Percentiles rank a stretch among this genome's conserved stretches.
Conservation (phyloP, 78 protist genomes). For the Dictyostelium discoideum region dicty_2.7 NC_007090.3:842501-843000, state of each 20-base stretch:
- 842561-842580: conserved; percentile 64
- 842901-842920: not conserved
- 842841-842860: too few species aligned
- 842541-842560: conserved; percentile 59
- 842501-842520: not conserved
- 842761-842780: conserved; percentile 18
- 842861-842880: not conserved
- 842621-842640: not conserved
- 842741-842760: conserved; percentile 4
- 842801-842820: not conserved
- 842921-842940: not conserved
- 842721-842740: conserved; percentile 16
- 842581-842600: conserved; percentile 48
- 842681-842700: conserved; percentile 48
- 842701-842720: conserved; percentile 26
- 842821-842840: too few species aligned
- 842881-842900: not conserved
- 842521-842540: not conserved
- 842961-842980: not conserved
- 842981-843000: not conserved
- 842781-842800: conserved; percentile 10
- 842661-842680: conserved; percentile 62
- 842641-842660: conserved; percentile 21
- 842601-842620: conserved; percentile 53
- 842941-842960: not conserved